Base-by-base conservation (phyloP, 306 rosid genomes). In the Ormosia emarginata region DNA sequence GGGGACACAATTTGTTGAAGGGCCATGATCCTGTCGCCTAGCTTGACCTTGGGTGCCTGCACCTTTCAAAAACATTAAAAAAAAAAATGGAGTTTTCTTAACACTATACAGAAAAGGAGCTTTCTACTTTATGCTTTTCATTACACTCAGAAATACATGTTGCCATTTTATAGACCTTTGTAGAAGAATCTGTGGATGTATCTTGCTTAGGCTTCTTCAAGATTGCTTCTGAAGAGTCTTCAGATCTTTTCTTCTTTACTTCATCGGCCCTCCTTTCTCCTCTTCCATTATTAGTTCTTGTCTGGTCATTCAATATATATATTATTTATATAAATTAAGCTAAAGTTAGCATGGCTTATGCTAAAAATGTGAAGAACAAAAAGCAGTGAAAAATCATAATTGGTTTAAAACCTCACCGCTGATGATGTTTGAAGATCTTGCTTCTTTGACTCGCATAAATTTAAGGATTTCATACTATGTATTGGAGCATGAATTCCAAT, bases 1-100 rank as follows among this genome's bases (percentile, higher is more conserved):
- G 99, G 99, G 79, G 99, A 93, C 83, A 95, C 99, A 76, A 95
- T 95, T 89, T 93, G 99, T 77, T 95, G 99, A 85, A 95, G 98
- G 75, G 95, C 86, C 43, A 97, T 87, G 88, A 95, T 92, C 86
- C 81, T 93, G 63, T 95, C 98, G 12, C 83, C 90, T 77, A 95
- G 69, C 95, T 93, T 95, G 88, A 92, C 97, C 91, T 95, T 95
- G 49, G 99, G 98, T 74, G 92, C 93, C 81, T 90, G 98, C 71
- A 88, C 85, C 94, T 90, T 77, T 86, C 61, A 67, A 64, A 80
- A n/a, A n/a, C n/a, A n/a, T n/a, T n/a, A n/a, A n/a, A n/a, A n/a
- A 74, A 66, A 81, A 61, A 6, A 67, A 79, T 64, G 43, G 77
- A 87, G 81, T 79, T 71, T 83, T 79, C 79, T 56, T 71, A 62